Base-by-base conservation (phyloP, 1,284 basidiomycete species). In the Puccinia hordei region DNA sequence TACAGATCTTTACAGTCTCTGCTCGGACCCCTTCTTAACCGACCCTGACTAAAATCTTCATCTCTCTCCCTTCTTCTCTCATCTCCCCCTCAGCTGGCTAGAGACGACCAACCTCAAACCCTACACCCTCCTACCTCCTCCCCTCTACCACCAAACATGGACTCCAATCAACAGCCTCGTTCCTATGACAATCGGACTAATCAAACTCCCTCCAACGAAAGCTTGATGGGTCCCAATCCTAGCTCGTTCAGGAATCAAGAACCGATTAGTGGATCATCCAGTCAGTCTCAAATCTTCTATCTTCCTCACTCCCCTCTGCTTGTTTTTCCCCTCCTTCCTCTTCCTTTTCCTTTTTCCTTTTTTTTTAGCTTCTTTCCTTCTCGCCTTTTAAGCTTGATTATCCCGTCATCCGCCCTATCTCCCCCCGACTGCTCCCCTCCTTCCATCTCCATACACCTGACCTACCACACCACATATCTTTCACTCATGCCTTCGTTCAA, bases 181-280 rank as follows among this genome's bases (percentile, higher is more conserved):
- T 30, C 41, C 65, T 79, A 72, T 55, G 41, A 72, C 59, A 46
- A 35, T 80, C 68, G 78, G 17, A 55, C 69, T 30, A 30, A 41
- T 53, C 68, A 72, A 41, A 80, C 78, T 73, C 69, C 77, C 44
- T 80, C 78, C 41, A 73, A 69, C 59, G 78, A 80, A 73, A 80
- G 69, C 59, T 55, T 73, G 9, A 72, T 80, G 69, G 78, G 78
- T 8, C 65, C 78, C 24, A 33, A 33, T 55, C 69, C 57, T 15
- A 44, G n/a, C 17, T 68, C 65, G 10, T 72, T 80, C 35, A 38
- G 69, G 35, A 71, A 71, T 35, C 78, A 63, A 61, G 78, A 80
- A 35, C 69, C 59, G 8, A 80, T 72, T 53, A 73, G 69, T 44
- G 78, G 78, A 30, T 80, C 78, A 17, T 80, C 78, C 5, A 80